These are phyloP conservation scores for Zasmidium citrigriseum DNA, from an alignment of 2,329 filamentous ascomycete genomes.

Conservation along the genomic window DNA sequence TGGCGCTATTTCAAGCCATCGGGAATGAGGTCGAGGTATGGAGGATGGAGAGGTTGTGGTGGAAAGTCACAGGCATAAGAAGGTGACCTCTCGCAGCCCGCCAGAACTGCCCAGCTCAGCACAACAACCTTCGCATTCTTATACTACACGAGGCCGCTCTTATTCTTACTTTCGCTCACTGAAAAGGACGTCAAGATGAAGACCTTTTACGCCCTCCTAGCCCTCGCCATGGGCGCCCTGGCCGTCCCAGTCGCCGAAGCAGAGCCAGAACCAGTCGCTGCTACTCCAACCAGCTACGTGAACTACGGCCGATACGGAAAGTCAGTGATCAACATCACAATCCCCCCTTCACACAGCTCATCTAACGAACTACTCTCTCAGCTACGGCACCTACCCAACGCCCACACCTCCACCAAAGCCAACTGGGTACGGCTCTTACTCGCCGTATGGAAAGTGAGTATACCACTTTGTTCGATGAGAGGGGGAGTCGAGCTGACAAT, in stretches of 20 bases:
- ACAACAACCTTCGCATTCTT: neutral
- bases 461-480: neutral
- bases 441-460: neutral
- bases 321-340: neutral
- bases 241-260: conserved; percentile 15
- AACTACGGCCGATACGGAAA: conserved; percentile 1
- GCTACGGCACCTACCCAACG: neutral
- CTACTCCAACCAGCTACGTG: neutral
- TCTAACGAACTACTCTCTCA: neutral
- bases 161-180: neutral
- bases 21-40: neutral
- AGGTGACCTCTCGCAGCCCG: neutral
- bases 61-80: neutral
- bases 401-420: neutral
- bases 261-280: conserved; percentile 2
- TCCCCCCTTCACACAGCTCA: neutral
- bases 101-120: too few species aligned
- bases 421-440: too few species aligned
- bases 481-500: neutral
- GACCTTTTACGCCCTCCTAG: conserved; percentile 13
- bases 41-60: conserved; percentile 4
- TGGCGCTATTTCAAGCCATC: neutral
- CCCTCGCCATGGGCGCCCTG: conserved; percentile 11
- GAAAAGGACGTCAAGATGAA: conserved; percentile 15
- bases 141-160: neutral